phyloP scores from a whole-genome alignment of 139 green algal genomes.

The Coelastrella sp. region DNA sequence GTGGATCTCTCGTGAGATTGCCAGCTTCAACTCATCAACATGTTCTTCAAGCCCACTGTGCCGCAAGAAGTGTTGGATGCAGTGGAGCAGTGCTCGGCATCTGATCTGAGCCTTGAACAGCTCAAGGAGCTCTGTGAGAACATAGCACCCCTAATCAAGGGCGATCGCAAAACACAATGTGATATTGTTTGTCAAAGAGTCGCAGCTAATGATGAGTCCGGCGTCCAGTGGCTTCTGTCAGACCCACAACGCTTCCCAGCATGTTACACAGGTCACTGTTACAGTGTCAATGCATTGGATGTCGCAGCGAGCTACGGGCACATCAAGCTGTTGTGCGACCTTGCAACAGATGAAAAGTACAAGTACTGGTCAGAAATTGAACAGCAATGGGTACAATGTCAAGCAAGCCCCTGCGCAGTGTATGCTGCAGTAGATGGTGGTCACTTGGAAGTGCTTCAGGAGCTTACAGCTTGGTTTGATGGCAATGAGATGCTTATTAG shows the following conservation, averaged over 20 bases:
- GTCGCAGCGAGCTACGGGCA: neutral
- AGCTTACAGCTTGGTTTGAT: neutral
- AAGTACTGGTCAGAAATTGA: neutral
- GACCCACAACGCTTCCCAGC: neutral
- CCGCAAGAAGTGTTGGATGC: no score
- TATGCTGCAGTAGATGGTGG: neutral
- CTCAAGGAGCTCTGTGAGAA: no score
- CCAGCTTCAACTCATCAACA: no score
- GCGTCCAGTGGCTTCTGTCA: no score
- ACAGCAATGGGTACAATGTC: neutral
- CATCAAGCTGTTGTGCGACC: neutral
- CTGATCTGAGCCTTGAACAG: no score
- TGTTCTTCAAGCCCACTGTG: no score
- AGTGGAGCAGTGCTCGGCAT: no score
- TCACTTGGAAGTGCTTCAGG: neutral
- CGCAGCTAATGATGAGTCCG: no score
- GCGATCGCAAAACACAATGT: no score
- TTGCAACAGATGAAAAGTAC: neutral
- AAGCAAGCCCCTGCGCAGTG: neutral
- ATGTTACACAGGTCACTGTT: neutral
- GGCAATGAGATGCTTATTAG: neutral
- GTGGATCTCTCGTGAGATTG: no score
- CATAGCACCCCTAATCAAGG: no score
- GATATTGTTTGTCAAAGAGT: no score
- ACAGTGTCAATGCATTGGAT: neutral